These are phyloP conservation scores for Claviceps pazoutovae DNA, from an alignment of 2,329 filamentous ascomycete species.

Conservation along the genomic window DNA sequence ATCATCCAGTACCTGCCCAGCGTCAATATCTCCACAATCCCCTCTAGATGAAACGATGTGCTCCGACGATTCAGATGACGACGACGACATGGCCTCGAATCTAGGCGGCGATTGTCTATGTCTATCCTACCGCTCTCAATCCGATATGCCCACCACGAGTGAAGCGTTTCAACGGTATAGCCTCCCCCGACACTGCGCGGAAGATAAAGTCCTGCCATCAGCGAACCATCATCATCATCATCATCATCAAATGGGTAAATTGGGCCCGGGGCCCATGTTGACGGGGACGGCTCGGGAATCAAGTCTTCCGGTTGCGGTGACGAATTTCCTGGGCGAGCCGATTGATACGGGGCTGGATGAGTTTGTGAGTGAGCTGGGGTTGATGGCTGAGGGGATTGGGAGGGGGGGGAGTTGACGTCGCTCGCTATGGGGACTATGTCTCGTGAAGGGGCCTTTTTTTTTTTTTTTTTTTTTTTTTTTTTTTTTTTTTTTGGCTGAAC, in stretches of 20 bases:
- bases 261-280: conserved; percentile 15
- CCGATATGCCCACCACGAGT: conserved; percentile 5
- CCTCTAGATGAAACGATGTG: conserved; percentile 28
- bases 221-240: not conserved
- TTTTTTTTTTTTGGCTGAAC: too few species aligned
- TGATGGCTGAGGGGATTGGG: conserved; percentile 36
- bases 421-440: too few species aligned
- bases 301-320: conserved; percentile 9
- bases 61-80: conserved; percentile 33
- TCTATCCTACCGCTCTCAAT: conserved; percentile 14
- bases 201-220: conserved; percentile 7
- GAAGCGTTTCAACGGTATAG: conserved; percentile 28
- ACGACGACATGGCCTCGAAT: conserved; percentile 23
- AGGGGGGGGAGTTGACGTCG: conserved; percentile 11
- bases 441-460: too few species aligned
- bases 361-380: conserved; percentile 33
- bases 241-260: conserved; percentile 3
- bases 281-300: conserved; percentile 12
- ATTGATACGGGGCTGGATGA: conserved; percentile 26
- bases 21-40: conserved; percentile 24
- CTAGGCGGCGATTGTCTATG: conserved; percentile 23
- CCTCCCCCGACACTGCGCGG: conserved; percentile 24
- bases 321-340: conserved; percentile 19
- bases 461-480: too few species aligned
- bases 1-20: conserved; percentile 16